Evolutionary conservation across 2,329 filamentous ascomycete genomes (phyloP).

Genomic region (Fusarium heterosporum): DNA sequence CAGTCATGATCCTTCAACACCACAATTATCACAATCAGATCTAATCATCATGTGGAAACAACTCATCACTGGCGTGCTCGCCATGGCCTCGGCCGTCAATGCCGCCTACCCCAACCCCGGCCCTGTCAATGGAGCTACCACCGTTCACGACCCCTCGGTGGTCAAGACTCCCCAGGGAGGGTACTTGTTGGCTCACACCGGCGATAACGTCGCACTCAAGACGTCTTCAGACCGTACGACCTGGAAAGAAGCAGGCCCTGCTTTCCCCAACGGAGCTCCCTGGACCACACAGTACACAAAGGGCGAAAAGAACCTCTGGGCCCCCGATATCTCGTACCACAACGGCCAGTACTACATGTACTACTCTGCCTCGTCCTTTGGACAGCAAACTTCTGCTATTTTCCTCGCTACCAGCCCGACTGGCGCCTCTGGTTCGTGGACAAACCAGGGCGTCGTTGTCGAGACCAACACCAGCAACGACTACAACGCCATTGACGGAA

Average conservation of each 20-base stretch:
- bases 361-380: constrained; percentile 51
- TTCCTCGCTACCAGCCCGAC: constrained; percentile 49
- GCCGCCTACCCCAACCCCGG: constrained; percentile 38
- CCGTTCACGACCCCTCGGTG: constrained; percentile 48
- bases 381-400: constrained; percentile 46
- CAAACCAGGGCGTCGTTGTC: constrained; percentile 47
- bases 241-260: constrained; percentile 48
- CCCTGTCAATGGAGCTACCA: constrained; percentile 42
- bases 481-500: constrained; percentile 50
- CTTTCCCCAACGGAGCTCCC: constrained; percentile 48
- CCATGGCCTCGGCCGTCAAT: constrained; percentile 31
- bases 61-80: constrained; percentile 40
- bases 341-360: constrained; percentile 50
- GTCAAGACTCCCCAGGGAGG: constrained; percentile 47
- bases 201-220: constrained; percentile 47
- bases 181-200: constrained; percentile 48
- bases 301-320: constrained; percentile 55
- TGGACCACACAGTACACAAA: constrained; percentile 50
- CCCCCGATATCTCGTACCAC: constrained; percentile 64
- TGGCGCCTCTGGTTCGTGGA: constrained; percentile 48
- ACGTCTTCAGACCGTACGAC: constrained; percentile 50
- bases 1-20: neutral
- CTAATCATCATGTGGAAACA: constrained; percentile 33
- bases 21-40: neutral
- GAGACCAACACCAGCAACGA: constrained; percentile 38